Conservation (phyloP, 2,329 filamentous ascomycete species). For the Monilinia polystroma region DNA sequence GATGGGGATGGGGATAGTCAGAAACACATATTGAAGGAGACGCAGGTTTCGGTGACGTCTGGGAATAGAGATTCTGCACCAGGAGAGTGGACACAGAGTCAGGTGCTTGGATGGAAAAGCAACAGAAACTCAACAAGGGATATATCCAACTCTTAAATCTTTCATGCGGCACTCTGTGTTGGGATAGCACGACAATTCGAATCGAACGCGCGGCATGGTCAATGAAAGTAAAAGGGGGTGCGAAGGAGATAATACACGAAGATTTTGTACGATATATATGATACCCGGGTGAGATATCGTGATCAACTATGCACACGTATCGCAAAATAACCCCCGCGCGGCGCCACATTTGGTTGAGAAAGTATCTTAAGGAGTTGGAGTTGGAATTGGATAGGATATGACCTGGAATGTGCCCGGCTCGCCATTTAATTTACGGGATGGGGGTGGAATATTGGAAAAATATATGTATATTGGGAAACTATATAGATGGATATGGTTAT, state of each 20-base stretch:
- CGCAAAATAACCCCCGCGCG: background rate
- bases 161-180: background rate
- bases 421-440: background rate
- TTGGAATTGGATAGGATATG: background rate
- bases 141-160: background rate
- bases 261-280: slow-evolving; percentile 10
- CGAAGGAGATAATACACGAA: background rate
- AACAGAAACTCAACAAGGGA: background rate
- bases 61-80: slow-evolving; percentile 24
- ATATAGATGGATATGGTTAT: too few relatives aligned
- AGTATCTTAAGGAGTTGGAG: background rate
- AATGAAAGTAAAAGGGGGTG: background rate
- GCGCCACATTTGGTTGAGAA: background rate
- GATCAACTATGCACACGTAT: background rate
- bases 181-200: background rate
- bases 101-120: background rate
- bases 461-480: background rate
- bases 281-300: slow-evolving; percentile 10
- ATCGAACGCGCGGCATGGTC: background rate
- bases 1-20: slow-evolving; percentile 40
- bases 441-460: background rate
- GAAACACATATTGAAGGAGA: slow-evolving; percentile 45
- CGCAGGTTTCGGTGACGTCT: slow-evolving; percentile 34
- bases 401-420: background rate
- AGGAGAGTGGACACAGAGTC: slow-evolving; percentile 32